These are phyloP conservation scores for Macrophomina phaseolina DNA, from an alignment of 2,329 filamentous ascomycete genomes.

Conservation along the genomic window DNA sequence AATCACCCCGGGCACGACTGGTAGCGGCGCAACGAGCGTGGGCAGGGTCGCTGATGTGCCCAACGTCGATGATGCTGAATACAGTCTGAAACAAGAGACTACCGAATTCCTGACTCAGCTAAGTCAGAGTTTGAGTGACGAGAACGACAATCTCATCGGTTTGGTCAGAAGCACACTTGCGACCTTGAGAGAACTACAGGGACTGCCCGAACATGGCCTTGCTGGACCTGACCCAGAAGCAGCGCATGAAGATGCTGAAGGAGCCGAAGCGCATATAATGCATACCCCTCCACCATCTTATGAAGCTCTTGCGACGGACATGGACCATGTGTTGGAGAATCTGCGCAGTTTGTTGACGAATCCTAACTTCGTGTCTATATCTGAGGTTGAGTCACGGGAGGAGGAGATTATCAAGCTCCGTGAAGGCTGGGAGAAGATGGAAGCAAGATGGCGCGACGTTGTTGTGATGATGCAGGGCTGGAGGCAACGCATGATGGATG, in stretches of 20 bases:
- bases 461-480: constrained; percentile 90
- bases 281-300: constrained; percentile 64
- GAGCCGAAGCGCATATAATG: constrained; percentile 39
- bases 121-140: constrained; percentile 82
- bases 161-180: constrained; percentile 74
- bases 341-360: constrained; percentile 87
- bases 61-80: constrained; percentile 60
- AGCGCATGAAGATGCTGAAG: constrained; percentile 41
- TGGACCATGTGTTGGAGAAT: constrained; percentile 79
- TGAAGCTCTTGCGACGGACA: constrained; percentile 72
- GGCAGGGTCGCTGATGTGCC: constrained; percentile 62
- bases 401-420: constrained; percentile 85
- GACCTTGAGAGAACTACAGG: constrained; percentile 70
- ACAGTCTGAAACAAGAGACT: constrained; percentile 83
- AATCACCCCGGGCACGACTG: constrained; percentile 46
- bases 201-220: constrained; percentile 51
- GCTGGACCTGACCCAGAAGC: constrained; percentile 34
- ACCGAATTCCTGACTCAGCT: constrained; percentile 88
- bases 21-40: constrained; percentile 34
- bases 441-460: constrained; percentile 86
- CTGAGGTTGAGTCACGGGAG: constrained; percentile 91
- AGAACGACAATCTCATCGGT: constrained; percentile 82
- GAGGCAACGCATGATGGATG: constrained; percentile 78
- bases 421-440: constrained; percentile 92
- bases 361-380: constrained; percentile 92